These are phyloP conservation scores for Cystobasidium tubakii DNA, from an alignment of 768 basidiomycete genomes.

Conservation along the genomic window DNA sequence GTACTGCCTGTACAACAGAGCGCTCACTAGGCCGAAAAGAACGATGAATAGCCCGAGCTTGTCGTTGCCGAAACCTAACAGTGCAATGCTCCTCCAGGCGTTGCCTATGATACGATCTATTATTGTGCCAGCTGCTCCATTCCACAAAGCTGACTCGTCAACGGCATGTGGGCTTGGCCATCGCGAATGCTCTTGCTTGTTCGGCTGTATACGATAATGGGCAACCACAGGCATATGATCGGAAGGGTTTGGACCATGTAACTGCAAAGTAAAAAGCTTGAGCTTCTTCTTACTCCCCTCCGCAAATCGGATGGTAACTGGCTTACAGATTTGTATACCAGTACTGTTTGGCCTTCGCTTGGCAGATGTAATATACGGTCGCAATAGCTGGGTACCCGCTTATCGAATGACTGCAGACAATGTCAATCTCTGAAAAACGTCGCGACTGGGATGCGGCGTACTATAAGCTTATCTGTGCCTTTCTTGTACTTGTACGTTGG, in stretches of 20 bases:
- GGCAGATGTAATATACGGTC: conserved; percentile 81
- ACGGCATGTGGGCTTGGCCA: conserved; percentile 41
- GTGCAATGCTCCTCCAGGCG: conserved; percentile 67
- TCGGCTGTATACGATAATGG: conserved; percentile 51
- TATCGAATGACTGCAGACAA: conserved; percentile 53
- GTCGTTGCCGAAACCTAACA: conserved; percentile 69
- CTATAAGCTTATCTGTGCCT: conserved; percentile 44
- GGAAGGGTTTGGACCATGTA: conserved; percentile 53
- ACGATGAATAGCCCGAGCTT: background rate
- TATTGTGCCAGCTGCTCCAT: conserved; percentile 61
- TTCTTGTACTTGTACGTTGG: conserved; percentile 83
- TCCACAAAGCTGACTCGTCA: conserved; percentile 51
- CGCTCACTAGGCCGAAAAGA: background rate
- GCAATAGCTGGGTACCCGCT: conserved; percentile 82
- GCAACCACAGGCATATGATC: conserved; percentile 90
- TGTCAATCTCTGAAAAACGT: background rate
- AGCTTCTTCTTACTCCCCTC: no score
- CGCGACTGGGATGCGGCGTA: no score
- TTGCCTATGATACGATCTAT: conserved; percentile 72
- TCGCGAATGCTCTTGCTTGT: conserved; percentile 36
- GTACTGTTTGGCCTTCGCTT: conserved; percentile 59
- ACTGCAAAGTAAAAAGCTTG: background rate
- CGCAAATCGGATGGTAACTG: conserved; percentile 48
- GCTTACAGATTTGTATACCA: conserved; percentile 50
- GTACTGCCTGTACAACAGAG: background rate